phyloP scores from a whole-genome alignment of 208 protist genomes.

The Naegleria lovaniensis region DNA sequence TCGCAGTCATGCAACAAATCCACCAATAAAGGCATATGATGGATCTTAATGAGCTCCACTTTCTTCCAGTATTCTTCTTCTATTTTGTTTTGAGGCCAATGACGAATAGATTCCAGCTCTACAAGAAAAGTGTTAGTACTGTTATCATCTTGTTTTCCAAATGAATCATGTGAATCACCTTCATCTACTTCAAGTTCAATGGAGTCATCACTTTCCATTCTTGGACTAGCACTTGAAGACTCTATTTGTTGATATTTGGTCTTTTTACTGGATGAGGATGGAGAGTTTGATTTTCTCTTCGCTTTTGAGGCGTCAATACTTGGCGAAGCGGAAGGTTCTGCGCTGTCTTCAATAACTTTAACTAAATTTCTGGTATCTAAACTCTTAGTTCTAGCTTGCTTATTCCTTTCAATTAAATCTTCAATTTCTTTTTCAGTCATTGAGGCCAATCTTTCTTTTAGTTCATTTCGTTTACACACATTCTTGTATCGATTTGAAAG shows the following conservation, averaged over 20 bases:
- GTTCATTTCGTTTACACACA: background rate
- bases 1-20: background rate
- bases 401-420: background rate
- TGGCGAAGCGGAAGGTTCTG: background rate
- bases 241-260: background rate
- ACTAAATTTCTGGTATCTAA: background rate
- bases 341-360: background rate
- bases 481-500: background rate
- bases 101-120: background rate
- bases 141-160: too few relatives aligned
- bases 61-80: background rate
- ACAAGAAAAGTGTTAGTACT: background rate
- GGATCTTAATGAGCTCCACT: background rate
- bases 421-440: background rate
- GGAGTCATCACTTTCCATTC: background rate
- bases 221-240: background rate
- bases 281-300: background rate
- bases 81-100: background rate
- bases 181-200: background rate
- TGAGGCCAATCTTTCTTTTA: background rate
- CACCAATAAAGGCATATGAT: background rate
- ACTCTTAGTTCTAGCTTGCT: background rate
- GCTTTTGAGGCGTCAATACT: background rate
- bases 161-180: background rate
- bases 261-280: background rate